Evolutionary conservation across 2,329 filamentous ascomycete species (phyloP).

Genomic region (Orbilia oligospora): DNA sequence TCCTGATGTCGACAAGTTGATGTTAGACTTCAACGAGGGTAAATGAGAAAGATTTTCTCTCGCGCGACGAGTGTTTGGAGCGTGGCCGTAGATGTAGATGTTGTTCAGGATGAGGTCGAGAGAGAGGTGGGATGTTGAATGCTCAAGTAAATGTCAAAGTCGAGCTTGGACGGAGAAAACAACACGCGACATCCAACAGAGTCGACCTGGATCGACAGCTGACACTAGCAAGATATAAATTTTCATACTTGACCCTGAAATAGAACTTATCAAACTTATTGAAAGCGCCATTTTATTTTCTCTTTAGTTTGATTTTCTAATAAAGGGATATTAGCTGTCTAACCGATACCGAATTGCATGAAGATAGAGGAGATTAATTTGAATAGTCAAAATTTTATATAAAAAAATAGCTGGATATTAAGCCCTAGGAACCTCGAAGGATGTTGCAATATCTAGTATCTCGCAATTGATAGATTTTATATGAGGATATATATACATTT

Average conservation of each 20-base stretch:
- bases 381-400: too few species aligned
- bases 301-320: not conserved
- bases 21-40: slow-evolving; percentile 38
- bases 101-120: slow-evolving; percentile 5
- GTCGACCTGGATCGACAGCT: not conserved
- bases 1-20: slow-evolving; percentile 54
- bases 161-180: slow-evolving; percentile 30
- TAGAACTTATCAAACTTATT: not conserved
- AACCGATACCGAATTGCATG: too few species aligned
- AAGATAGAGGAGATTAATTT: too few species aligned
- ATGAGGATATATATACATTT: too few species aligned
- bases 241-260: not conserved
- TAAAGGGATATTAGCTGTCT: too few species aligned
- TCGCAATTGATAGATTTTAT: too few species aligned
- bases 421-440: too few species aligned
- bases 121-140: slow-evolving; percentile 17
- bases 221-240: not conserved
- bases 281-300: too few species aligned
- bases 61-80: slow-evolving; percentile 35
- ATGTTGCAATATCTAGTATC: too few species aligned
- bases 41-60: not conserved
- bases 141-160: slow-evolving; percentile 20
- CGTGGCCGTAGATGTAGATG: slow-evolving; percentile 10
- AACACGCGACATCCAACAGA: slow-evolving; percentile 60
- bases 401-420: too few species aligned